Evolutionary conservation across 129 eudicot genomes (phyloP), one percentile per base, ranked within the genome.

Genomic region (Silybum marianum): DNA sequence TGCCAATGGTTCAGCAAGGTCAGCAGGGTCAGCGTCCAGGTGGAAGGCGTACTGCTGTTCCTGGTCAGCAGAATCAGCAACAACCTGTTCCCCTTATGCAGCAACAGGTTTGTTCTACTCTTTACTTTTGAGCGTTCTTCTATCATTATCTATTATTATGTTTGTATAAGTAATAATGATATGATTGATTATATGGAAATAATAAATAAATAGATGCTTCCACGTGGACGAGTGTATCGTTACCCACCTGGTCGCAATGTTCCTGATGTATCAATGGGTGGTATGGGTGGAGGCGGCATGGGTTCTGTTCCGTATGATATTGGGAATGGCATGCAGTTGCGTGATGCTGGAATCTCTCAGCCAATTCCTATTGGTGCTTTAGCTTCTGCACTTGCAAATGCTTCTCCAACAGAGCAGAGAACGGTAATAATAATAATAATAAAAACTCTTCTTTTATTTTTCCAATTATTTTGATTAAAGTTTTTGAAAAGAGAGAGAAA

Each of bases 1-100:
- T 92, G 88, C 99, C 97, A 42, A 66, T 92, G 88, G 90, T 91
- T 76, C 97, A 88, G 74, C 98, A 84, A 83, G 93, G 96, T 19
- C 98, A 90, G 86, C 97, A 92, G 72, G 97, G 96, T 6, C 92
- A 73, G 39, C 93, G 93, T 72, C 97, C 99, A 30, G 94, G 96
- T 71, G 96, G 94, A 40, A 82, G 98, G 73, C 91, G 97, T 42
- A 76, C 82, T 28, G 94, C 87, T 39, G 71, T 79, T 65, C 87
- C 75, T 8, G 87, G 96, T 2, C 86, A 75, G 75, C 97, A 91
- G 86, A 97, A 92, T 69, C 82, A 84, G 67, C 98, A 87, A 72
- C 97, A 84, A 51, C 88, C 91, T 0, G 87, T 89, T 8, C 93
- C 92, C 1, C 76, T 86, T 13, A 88, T 95, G 91, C 98, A 89